Evolutionary conservation across 306 rosid genomes (phyloP), one percentile per base, ranked within the genome.

Genomic region (Benincasa hispida): DNA sequence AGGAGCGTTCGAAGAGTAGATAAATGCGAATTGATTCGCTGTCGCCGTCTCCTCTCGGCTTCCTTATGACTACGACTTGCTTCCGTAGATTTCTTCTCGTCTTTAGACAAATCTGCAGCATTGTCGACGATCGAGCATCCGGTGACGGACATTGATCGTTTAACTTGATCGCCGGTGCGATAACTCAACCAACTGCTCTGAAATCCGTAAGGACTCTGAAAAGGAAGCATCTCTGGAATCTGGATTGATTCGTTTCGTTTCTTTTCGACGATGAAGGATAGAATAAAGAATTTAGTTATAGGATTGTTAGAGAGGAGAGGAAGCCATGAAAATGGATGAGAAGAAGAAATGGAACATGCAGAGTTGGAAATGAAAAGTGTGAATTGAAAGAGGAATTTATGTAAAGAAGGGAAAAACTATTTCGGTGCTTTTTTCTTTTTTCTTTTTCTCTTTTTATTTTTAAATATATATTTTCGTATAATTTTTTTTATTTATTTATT

Each of bases 1-100:
- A 93, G 92, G 73, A 93, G 92, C 56, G 96, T 72, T 17, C 98
- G 96, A 6, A 93, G 86, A 57, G 93, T 88, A 74, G 93, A 83
- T 85, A 93, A 93, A 77, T 91, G 98, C 72, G 89, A 74, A 80
- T 93, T 93, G 92, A 91, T 93, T 78, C 98, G 81, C 78, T 93
- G 94, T 79, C 98, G 78, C 85, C 98, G 97, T 74, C 92, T 86
- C 82, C 96, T 91, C 85, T 93, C 98, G 0, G 96, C 93, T 77
- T 93, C 98, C 86, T 91, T 90, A 80, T 91, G 98, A 77, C 92
- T 93, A 83, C 78, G 85, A 76, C 96, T 87, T 15, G 93, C 89
- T 73, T 84, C 92, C 15, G 79, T 75, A 24, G 93, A 89, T 68
- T 83, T 91, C 10, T 81, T 78, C 9, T 72, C 82, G 27, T 87